Conservation (phyloP, 441 rosid species). For the Theobroma grandiflorum region DNA sequence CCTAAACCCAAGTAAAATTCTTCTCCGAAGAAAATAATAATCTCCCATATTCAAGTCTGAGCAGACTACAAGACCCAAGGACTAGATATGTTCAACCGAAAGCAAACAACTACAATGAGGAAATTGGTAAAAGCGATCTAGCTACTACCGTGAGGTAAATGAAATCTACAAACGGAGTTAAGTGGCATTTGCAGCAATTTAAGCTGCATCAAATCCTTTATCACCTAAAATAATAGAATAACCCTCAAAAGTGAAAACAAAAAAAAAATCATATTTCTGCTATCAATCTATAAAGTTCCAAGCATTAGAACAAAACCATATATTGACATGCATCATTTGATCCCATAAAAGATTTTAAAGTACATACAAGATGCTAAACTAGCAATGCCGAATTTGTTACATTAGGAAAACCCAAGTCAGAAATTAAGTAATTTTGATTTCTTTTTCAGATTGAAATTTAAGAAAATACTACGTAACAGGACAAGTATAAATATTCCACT, state of each 20-base stretch:
- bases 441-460: background rate
- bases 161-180: background rate
- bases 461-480: background rate
- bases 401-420: constrained; percentile 15
- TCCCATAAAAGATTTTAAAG: constrained; percentile 10
- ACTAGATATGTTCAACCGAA: constrained; percentile 10
- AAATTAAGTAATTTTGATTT: constrained; percentile 9
- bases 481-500: background rate
- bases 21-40: background rate
- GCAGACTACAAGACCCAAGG: background rate
- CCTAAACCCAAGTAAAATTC: constrained; percentile 13
- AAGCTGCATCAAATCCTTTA: constrained; percentile 2
- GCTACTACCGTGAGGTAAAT: background rate
- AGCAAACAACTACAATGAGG: background rate
- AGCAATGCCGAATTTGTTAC: constrained; percentile 16
- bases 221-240: background rate
- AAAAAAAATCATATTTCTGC: background rate
- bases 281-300: background rate
- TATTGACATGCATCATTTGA: background rate
- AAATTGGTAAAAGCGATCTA: background rate
- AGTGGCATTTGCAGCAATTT: background rate
- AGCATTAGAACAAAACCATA: constrained; percentile 7
- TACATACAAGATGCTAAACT: background rate
- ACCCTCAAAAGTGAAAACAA: background rate
- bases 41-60: background rate